Evolutionary conservation across 805 yeast genomes (phyloP).

Genomic region (Kockiozyma suomiensis): DNA sequence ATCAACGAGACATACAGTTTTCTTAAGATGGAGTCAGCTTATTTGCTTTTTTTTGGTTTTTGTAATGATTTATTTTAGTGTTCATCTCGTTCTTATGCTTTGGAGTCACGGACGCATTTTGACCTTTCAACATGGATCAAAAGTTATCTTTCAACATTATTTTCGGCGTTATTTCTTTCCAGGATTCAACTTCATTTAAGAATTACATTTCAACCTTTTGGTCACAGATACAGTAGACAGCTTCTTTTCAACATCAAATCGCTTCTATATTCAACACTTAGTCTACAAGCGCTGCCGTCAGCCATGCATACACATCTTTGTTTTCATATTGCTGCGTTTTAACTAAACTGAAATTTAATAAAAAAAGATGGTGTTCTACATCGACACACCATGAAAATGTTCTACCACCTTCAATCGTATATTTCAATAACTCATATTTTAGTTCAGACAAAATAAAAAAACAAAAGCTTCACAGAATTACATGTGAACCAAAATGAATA

Average conservation of each 20-base stretch:
- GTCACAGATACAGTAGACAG: neutral
- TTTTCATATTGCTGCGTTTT: neutral
- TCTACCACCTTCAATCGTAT: neutral
- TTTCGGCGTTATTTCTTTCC: neutral
- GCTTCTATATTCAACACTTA: neutral
- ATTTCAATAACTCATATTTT: neutral
- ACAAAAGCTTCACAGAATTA: neutral
- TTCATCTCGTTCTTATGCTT: neutral
- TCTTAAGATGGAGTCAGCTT: too few relatives aligned
- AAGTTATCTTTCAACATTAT: neutral
- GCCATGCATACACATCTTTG: neutral
- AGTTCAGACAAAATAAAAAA: neutral
- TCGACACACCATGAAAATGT: too few relatives aligned
- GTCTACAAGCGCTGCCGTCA: neutral
- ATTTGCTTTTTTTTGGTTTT: neutral
- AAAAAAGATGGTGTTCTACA: neutral
- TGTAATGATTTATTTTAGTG: neutral
- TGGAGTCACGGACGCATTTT: neutral
- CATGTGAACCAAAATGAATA: neutral
- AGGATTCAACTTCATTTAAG: neutral
- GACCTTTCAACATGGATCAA: slow-evolving; percentile 4
- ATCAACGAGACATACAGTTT: too few relatives aligned
- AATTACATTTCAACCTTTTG: neutral
- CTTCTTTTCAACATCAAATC: neutral
- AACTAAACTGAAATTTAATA: neutral